Evolutionary conservation across 169 alveolate species (phyloP).

Genomic region (Eimeria maxima): DNA sequence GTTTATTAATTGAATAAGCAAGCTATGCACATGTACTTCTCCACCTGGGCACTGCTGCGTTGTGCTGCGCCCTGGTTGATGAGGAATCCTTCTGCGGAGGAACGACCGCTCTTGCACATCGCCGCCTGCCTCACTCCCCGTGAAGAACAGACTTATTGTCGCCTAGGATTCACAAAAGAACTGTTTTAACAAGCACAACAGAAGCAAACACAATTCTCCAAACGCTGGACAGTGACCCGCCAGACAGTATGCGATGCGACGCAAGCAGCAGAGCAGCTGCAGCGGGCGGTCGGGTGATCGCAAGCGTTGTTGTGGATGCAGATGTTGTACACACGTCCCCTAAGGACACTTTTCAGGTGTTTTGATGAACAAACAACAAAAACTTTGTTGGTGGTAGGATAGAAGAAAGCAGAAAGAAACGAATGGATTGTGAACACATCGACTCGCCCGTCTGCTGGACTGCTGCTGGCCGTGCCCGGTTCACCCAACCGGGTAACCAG

Average conservation of each 20-base stretch:
- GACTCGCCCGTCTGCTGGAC: constrained; percentile 18
- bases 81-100: constrained; percentile 65
- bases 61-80: neutral
- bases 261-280: constrained; percentile 61
- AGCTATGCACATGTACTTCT: neutral
- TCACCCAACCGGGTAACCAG: neutral
- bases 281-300: constrained; percentile 70
- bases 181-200: neutral
- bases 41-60: neutral
- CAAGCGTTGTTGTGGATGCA: neutral
- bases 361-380: neutral
- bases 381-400: no score
- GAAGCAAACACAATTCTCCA: neutral
- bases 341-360: neutral
- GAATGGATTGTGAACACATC: neutral
- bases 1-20: neutral
- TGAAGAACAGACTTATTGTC: neutral
- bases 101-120: constrained; percentile 69
- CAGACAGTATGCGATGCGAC: constrained; percentile 49
- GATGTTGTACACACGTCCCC: constrained; percentile 22
- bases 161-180: neutral
- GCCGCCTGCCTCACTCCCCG: neutral
- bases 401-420: neutral
- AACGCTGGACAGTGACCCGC: neutral
- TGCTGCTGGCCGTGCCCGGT: neutral